phyloP scores from a whole-genome alignment of 164 flowering plant species.

The Santalum album region DNA sequence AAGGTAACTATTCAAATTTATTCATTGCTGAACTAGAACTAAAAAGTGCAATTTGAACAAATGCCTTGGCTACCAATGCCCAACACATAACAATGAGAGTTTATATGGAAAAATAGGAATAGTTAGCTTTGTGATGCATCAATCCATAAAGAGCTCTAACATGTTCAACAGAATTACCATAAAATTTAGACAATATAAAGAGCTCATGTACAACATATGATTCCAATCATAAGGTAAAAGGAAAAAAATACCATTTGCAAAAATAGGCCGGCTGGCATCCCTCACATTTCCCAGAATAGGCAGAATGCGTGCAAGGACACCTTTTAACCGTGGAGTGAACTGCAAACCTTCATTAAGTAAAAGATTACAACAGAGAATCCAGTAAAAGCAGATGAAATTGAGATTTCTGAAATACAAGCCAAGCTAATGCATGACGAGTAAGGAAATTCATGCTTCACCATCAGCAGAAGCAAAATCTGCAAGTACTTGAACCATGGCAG shows the following conservation, averaged over 20 bases:
- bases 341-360: constrained; percentile 58
- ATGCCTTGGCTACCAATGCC: no score
- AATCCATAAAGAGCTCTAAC: no score
- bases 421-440: constrained; percentile 9
- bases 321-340: constrained; percentile 80
- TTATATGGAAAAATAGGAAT: no score
- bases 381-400: constrained; percentile 12
- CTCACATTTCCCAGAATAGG: constrained; percentile 92
- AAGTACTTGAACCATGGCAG: constrained; percentile 92
- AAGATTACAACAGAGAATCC: constrained; percentile 12
- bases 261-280: constrained; percentile 76
- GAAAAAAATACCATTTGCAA: constrained; percentile 70
- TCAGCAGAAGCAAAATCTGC: constrained; percentile 90
- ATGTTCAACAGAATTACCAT: no score
- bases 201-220: no score
- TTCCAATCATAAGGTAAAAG: not conserved
- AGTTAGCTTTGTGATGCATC: no score
- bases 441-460: constrained; percentile 29
- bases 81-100: no score
- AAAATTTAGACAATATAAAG: no score
- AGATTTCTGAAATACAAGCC: constrained; percentile 1
- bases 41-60: no score
- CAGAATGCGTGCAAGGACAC: constrained; percentile 73
- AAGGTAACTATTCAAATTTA: no score
- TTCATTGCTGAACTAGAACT: no score